phyloP scores from a whole-genome alignment of 306 rosid genomes.

The Dryas alaskensis region DNA sequence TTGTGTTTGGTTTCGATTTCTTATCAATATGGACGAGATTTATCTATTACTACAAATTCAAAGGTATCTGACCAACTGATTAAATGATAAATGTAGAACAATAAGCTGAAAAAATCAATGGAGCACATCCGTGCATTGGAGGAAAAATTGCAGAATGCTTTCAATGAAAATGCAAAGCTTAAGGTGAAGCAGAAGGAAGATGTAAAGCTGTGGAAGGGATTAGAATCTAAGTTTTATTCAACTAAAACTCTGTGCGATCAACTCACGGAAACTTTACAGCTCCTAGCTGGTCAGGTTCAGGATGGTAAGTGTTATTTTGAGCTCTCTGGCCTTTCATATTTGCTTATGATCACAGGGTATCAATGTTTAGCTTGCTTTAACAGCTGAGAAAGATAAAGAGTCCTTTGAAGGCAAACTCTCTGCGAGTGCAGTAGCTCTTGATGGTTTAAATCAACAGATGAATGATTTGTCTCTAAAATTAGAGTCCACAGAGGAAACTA shows the following conservation, averaged over 20 bases:
- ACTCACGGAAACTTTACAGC: constrained; percentile 76
- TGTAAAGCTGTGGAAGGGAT: constrained; percentile 82
- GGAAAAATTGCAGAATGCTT: constrained; percentile 79
- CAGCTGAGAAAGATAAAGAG: constrained; percentile 83
- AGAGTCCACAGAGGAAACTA: constrained; percentile 56
- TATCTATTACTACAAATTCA: constrained; percentile 6
- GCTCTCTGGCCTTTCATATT: background rate
- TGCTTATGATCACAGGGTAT: background rate
- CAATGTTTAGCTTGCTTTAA: constrained; percentile 20
- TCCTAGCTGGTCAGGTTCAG: constrained; percentile 72
- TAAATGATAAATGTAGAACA: constrained; percentile 46
- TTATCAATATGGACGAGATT: constrained; percentile 10
- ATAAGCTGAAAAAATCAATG: constrained; percentile 69
- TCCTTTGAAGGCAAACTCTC: constrained; percentile 66
- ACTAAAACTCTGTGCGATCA: constrained; percentile 80
- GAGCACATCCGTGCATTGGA: constrained; percentile 65
- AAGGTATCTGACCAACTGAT: background rate
- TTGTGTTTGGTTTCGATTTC: background rate
- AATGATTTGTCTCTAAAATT: constrained; percentile 59
- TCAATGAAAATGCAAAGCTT: constrained; percentile 85
- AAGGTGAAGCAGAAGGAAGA: constrained; percentile 93
- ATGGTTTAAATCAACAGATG: constrained; percentile 70
- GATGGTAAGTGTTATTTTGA: constrained; percentile 45
- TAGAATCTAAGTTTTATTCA: constrained; percentile 84
- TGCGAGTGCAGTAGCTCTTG: constrained; percentile 55